Evolutionary conservation across 495 filamentous ascomycete genomes (phyloP), one percentile per base, ranked within the genome.

Genomic region (Parathielavia appendiculata): DNA sequence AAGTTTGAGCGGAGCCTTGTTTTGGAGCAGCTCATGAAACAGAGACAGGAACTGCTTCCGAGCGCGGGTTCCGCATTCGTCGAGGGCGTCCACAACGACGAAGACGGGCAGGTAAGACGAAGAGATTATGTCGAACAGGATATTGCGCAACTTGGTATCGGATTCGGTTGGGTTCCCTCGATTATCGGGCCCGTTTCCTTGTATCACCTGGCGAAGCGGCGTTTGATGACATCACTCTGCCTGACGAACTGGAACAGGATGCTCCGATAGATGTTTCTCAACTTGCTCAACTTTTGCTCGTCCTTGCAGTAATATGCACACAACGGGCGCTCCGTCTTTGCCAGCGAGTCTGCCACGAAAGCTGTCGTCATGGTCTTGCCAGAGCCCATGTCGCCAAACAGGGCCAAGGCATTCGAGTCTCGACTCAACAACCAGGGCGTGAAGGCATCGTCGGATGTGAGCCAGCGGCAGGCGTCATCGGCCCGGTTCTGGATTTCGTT

Each of bases 301-400:
- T 56, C 48, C 45, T 44, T 60, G 51, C 51, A 55, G 51, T 56
- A 55, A 36, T 45, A 55, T 0, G 45, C 43, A 34, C 44, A 54
- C n/a, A 60, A 14, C 5, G 39, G 44, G 19, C 45, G 41, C 1
- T n/a, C 12, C 51, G 8, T 19, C 9, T 52, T 1, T 8, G 43
- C 19, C 5, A 55, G 43, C 5, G 17, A 5, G 20, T 60, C 51
- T 4, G 34, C 46, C 17, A 60, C 35, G 23, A 39, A 60, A n/a
- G 58, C 51, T 5, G 44, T 51, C 10, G 58, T 60, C 39, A 56
- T 60, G 11, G 58, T 55, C 20, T 60, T 60, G 3, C 58, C 58
- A 1, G 16, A 23, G 47, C 58, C 58, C 51, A 60, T 60, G 46
- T 60, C 58, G 23, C 58, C 58, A 11, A 56, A 56, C 20, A 60